Evolutionary conservation across 2,329 filamentous ascomycete genomes (phyloP).

Genomic region (Cytospora piceicola): DNA sequence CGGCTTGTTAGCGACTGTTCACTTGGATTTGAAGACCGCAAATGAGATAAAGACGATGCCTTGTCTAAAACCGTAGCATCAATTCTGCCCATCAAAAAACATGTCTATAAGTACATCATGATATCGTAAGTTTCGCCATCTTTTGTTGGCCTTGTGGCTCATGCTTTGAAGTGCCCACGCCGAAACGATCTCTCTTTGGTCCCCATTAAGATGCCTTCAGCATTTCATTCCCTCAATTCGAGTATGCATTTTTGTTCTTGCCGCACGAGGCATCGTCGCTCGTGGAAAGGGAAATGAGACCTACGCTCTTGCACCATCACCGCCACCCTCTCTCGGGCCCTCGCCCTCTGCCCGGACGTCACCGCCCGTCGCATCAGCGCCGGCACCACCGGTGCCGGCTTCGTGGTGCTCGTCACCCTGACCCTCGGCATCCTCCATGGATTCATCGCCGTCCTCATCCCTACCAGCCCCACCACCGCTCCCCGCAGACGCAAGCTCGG

Average conservation of each 20-base stretch:
- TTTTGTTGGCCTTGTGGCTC: constrained; percentile 24
- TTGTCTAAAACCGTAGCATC: constrained; percentile 22
- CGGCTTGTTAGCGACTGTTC: constrained; percentile 33
- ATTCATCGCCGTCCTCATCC: constrained; percentile 65
- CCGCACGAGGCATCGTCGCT: not conserved
- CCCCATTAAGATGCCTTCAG: not conserved
- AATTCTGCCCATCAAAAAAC: constrained; percentile 27
- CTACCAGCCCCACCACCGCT: constrained; percentile 51
- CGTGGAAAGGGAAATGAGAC: constrained; percentile 56
- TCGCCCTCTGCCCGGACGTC: constrained; percentile 91
- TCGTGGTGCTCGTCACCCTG: constrained; percentile 62
- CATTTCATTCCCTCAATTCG: not conserved
- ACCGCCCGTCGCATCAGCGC: constrained; percentile 83
- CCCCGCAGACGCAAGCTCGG: constrained; percentile 69
- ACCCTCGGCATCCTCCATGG: constrained; percentile 77
- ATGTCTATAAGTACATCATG: constrained; percentile 31
- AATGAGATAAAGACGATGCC: constrained; percentile 37
- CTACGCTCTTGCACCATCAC: constrained; percentile 99
- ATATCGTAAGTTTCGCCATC: constrained; percentile 22
- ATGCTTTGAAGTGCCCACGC: constrained; percentile 17
- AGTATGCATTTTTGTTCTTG: not conserved
- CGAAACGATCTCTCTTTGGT: constrained; percentile 9
- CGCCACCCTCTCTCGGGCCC: constrained; percentile 86
- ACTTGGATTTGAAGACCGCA: not conserved
- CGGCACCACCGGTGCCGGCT: constrained; percentile 77